A percentile compares a stretch with the other conserved stretches of the same genome.
Evolutionary conservation across 352 stramenopile species (phyloP).

Genomic region (Achlya hypogyna): DNA sequence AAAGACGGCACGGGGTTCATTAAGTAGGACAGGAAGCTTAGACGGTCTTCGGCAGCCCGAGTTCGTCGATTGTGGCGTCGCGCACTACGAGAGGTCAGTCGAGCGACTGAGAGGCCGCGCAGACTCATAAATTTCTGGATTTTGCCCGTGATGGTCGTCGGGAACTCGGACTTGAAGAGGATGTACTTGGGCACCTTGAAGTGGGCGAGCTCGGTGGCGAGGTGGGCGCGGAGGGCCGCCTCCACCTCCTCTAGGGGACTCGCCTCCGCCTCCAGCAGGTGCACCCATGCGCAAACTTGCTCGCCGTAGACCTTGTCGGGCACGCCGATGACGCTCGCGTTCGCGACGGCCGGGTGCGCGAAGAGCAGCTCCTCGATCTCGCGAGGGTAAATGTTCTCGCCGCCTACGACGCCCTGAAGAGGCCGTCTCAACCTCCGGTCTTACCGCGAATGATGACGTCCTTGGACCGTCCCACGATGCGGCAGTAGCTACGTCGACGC

Average conservation of each 20-base stretch:
- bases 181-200: constrained; percentile 26
- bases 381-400: constrained; percentile 19
- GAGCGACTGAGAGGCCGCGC: neutral
- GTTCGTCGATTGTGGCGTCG: constrained; percentile 1
- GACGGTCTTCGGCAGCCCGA: neutral
- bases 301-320: constrained; percentile 24
- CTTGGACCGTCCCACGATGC: constrained; percentile 17
- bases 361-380: constrained; percentile 20
- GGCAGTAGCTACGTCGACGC: neutral
- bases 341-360: constrained; percentile 10
- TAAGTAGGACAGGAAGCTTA: neutral
- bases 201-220: constrained; percentile 16
- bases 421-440: neutral
- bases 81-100: constrained; percentile 8
- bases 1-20: neutral
- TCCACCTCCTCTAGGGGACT: neutral
- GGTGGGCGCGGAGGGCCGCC: constrained; percentile 6
- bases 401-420: neutral
- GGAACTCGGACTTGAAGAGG: constrained; percentile 22
- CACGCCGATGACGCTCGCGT: constrained; percentile 23
- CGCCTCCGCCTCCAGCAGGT: neutral
- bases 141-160: constrained; percentile 26
- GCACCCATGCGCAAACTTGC: constrained; percentile 24
- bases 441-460: constrained; percentile 19
- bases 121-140: constrained; percentile 24